A percentile compares a stretch with the other conserved stretches of the same genome.
phyloP scores from a whole-genome alignment of 192 early-diverging fungal species.

The Glomus cerebriforme region DNA sequence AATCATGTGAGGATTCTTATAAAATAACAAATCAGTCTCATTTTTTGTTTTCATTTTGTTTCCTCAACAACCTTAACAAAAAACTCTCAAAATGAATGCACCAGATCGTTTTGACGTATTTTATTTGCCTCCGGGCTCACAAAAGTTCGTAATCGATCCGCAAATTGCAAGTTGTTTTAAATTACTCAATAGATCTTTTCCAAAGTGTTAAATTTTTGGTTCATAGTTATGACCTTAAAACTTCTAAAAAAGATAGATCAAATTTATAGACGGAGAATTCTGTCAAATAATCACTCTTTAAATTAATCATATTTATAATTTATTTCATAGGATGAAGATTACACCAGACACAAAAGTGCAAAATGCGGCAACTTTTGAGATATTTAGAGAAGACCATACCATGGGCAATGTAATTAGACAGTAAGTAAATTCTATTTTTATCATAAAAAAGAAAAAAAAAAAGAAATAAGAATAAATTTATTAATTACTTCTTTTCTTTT shows the following conservation, averaged over 20 bases:
- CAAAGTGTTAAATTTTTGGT: not conserved
- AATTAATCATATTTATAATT: no score
- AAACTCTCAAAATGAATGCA: constrained; percentile 67
- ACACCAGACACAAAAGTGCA: constrained; percentile 88
- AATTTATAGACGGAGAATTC: no score
- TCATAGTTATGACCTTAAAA: no score
- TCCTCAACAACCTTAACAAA: not conserved
- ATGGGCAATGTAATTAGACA: constrained; percentile 92
- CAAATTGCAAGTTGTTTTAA: constrained; percentile 12
- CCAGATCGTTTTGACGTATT: constrained; percentile 85
- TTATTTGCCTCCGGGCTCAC: constrained; percentile 72
- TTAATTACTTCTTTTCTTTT: constrained; percentile 2
- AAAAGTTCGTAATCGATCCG: constrained; percentile 49
- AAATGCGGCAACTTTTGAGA: constrained; percentile 89
- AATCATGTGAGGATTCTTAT: no score
- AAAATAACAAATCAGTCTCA: no score
- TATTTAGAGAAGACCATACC: constrained; percentile 97
- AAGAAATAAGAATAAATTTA: not conserved
- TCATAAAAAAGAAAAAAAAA: no score
- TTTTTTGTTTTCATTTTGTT: not conserved
- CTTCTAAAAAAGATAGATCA: no score
- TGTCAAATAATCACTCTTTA: not conserved
- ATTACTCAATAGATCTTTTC: not conserved
- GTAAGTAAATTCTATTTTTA: constrained; percentile 50
- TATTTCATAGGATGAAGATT: constrained; percentile 67